A percentile compares a stretch with the other conserved stretches of the same genome.
These are phyloP conservation scores for Sporothrix dimorphospora DNA, from an alignment of 2,329 filamentous ascomycete genomes.

Conservation along the genomic window DNA sequence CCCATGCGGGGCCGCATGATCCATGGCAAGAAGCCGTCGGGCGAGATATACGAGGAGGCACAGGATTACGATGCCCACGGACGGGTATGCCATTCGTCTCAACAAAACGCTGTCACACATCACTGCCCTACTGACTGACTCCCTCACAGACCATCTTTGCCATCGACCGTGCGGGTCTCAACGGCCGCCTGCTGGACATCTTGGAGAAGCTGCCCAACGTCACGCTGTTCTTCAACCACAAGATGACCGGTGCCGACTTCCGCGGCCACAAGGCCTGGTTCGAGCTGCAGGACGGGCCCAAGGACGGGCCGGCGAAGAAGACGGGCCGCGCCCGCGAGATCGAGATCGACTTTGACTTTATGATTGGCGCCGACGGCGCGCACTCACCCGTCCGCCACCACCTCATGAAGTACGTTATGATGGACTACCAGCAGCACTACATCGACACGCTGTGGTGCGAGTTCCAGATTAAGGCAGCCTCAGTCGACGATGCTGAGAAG, in stretches of 20 bases:
- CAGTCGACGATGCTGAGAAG: no score
- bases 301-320: slow-evolving; percentile 34
- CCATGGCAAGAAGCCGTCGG: slow-evolving; percentile 68
- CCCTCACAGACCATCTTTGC: slow-evolving; percentile 73
- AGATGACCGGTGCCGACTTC: slow-evolving; percentile 89
- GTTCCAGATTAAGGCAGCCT: slow-evolving; percentile 71
- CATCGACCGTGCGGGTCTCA: slow-evolving; percentile 81
- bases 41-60: slow-evolving; percentile 72
- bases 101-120: not conserved
- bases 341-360: slow-evolving; percentile 83
- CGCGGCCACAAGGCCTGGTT: slow-evolving; percentile 82
- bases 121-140: not conserved
- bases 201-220: slow-evolving; percentile 86
- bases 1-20: slow-evolving; percentile 98
- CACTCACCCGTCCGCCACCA: slow-evolving; percentile 91
- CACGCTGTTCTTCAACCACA: slow-evolving; percentile 89
- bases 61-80: slow-evolving; percentile 91
- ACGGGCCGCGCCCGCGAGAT: slow-evolving; percentile 66
- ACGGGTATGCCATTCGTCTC: slow-evolving; percentile 59
- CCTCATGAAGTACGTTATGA: slow-evolving; percentile 90
- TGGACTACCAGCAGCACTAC: slow-evolving; percentile 92
- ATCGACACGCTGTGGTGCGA: slow-evolving; percentile 98
- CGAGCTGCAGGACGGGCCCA: slow-evolving; percentile 55
- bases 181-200: slow-evolving; percentile 80
- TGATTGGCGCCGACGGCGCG: slow-evolving; percentile 93